Conservation (phyloP, 2,329 filamentous ascomycete genomes). For the Xylariomycetidae sp. region DNA sequence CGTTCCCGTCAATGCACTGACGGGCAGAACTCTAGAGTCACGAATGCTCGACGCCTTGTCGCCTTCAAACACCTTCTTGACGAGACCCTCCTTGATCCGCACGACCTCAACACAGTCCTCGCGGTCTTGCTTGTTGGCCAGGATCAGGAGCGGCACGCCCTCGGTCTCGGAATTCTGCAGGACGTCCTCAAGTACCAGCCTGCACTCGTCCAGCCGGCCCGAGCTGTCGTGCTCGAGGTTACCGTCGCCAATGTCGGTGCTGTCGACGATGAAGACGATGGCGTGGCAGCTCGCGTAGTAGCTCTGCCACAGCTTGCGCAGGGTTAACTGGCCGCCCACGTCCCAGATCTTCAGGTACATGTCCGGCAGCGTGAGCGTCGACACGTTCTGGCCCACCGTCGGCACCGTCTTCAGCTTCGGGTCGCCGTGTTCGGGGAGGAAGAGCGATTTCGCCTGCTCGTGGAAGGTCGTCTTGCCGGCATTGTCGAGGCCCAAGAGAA, state of each 20-base stretch:
- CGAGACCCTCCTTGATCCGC: constrained; percentile 91
- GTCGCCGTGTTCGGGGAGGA: constrained; percentile 55
- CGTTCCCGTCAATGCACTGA: constrained; percentile 81
- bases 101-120: constrained; percentile 98
- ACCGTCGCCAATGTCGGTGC: constrained; percentile 84
- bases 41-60: constrained; percentile 80
- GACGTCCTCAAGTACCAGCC: constrained; percentile 82
- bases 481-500: constrained; percentile 95
- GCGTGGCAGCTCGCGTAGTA: constrained; percentile 94
- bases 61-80: constrained; percentile 92
- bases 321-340: constrained; percentile 83
- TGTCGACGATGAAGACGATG: constrained; percentile 97
- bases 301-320: constrained; percentile 89
- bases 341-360: constrained; percentile 99
- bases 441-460: constrained; percentile 89
- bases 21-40: constrained; percentile 84
- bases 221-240: constrained; percentile 51
- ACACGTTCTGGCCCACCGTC: constrained; percentile 95
- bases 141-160: constrained; percentile 82
- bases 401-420: constrained; percentile 82
- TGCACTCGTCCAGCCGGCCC: constrained; percentile 77
- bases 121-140: constrained; percentile 96
- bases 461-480: constrained; percentile 98
- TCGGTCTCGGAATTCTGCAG: constrained; percentile 81
- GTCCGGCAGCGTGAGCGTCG: constrained; percentile 81